phyloP scores from a whole-genome alignment of 106 monocot genomes.

The Xerophyta viscosa region DNA sequence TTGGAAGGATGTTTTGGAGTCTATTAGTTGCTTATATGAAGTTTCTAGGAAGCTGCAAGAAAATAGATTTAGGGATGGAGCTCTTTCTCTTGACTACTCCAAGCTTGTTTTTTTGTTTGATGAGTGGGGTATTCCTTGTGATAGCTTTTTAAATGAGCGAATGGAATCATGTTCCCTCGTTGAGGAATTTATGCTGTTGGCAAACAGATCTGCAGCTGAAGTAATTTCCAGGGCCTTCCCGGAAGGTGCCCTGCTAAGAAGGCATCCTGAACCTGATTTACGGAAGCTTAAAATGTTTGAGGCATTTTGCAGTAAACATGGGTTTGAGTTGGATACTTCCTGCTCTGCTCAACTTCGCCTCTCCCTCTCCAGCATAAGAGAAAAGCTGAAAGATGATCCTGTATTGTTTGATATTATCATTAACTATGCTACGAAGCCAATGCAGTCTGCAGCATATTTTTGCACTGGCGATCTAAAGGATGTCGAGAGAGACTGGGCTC shows the following conservation, averaged over 20 bases:
- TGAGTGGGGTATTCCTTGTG: constrained; percentile 67
- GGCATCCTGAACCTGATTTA: constrained; percentile 83
- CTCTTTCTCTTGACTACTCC: constrained; percentile 55
- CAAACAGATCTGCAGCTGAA: constrained; percentile 73
- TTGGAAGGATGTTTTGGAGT: constrained; percentile 41
- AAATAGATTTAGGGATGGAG: constrained; percentile 68
- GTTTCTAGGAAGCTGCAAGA: constrained; percentile 56
- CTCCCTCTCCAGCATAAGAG: constrained; percentile 61
- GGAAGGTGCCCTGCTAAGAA: constrained; percentile 63
- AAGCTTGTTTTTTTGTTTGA: constrained; percentile 79
- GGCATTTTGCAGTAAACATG: constrained; percentile 72
- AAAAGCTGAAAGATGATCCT: constrained; percentile 68
- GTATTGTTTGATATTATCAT: constrained; percentile 65
- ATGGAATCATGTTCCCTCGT: constrained; percentile 65
- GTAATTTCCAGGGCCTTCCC: constrained; percentile 76
- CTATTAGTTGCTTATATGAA: constrained; percentile 50
- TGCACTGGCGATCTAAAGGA: constrained; percentile 61
- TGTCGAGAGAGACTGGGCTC: constrained; percentile 70
- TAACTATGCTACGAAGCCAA: constrained; percentile 71
- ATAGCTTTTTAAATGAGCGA: constrained; percentile 32
- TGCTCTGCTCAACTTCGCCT: constrained; percentile 64
- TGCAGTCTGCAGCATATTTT: constrained; percentile 84
- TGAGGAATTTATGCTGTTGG: constrained; percentile 86
- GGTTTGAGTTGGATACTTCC: constrained; percentile 71
- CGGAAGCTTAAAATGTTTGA: constrained; percentile 81